Evolutionary conservation across 208 protist species (phyloP).

Genomic region (Leishmania mexicana): DNA sequence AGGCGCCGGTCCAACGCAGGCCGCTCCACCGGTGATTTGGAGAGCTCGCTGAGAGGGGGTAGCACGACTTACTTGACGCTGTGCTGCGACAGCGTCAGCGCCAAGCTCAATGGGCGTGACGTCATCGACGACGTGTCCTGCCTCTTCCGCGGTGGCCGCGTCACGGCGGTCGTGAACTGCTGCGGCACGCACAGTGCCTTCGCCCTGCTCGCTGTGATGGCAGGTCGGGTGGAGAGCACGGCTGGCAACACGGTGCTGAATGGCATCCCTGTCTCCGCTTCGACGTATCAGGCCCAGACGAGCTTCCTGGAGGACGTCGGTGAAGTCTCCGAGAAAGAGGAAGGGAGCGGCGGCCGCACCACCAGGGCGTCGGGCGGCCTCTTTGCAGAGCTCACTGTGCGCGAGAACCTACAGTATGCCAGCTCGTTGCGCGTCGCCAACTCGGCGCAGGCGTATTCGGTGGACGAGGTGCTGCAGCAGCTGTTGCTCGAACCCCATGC

Average conservation of each 20-base stretch:
- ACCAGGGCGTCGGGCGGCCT: slow-evolving; percentile 10
- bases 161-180: slow-evolving; percentile 70
- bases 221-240: slow-evolving; percentile 37
- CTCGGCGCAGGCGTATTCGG: slow-evolving; percentile 36
- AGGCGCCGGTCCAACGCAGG: not conserved
- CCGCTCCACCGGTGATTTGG: not conserved
- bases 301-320: slow-evolving; percentile 25
- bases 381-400: slow-evolving; percentile 51
- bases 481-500: slow-evolving; percentile 39
- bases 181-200: slow-evolving; percentile 49
- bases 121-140: slow-evolving; percentile 47
- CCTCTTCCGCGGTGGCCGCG: slow-evolving; percentile 49
- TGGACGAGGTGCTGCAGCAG: slow-evolving; percentile 46
- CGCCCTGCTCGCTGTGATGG: slow-evolving; percentile 44
- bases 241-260: slow-evolving; percentile 55
- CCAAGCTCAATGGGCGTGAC: slow-evolving; percentile 26
- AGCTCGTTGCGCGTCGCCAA: slow-evolving; percentile 47
- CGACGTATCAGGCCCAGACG: slow-evolving; percentile 39
- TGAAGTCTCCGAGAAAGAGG: not conserved
- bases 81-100: slow-evolving; percentile 48
- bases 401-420: slow-evolving; percentile 61
- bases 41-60: not conserved
- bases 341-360: slow-evolving; percentile 4
- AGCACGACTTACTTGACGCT: slow-evolving; percentile 18
- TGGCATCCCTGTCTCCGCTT: slow-evolving; percentile 55